phyloP scores from a whole-genome alignment of 352 stramenopile genomes.

The Globisporangium canariense region DNA sequence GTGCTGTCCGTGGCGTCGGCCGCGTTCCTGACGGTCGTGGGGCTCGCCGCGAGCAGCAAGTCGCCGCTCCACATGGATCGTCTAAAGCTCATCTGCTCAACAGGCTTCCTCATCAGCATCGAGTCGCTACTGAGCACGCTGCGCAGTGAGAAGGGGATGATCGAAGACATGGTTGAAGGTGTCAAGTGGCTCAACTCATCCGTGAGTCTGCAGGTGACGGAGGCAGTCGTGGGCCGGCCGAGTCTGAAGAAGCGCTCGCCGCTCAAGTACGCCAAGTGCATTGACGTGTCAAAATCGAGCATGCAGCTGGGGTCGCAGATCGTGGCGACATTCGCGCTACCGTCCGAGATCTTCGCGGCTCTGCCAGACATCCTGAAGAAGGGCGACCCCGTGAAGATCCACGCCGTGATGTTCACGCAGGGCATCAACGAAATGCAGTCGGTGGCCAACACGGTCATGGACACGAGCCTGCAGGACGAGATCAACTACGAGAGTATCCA shows the following conservation, averaged over 20 bases:
- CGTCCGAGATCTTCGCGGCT: slow-evolving; percentile 44
- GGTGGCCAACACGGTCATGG: slow-evolving; percentile 83
- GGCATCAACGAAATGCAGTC: slow-evolving; percentile 94
- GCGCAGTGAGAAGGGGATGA: slow-evolving; percentile 95
- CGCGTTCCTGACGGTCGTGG: slow-evolving; percentile 71
- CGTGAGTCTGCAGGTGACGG: slow-evolving; percentile 73
- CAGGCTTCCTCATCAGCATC: slow-evolving; percentile 89
- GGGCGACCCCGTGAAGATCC: slow-evolving; percentile 69
- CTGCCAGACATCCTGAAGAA: slow-evolving; percentile 63
- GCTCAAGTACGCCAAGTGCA: slow-evolving; percentile 74
- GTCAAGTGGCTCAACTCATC: slow-evolving; percentile 77
- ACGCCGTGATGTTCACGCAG: slow-evolving; percentile 85
- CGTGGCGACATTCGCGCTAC: slow-evolving; percentile 69
- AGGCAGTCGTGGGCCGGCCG: slow-evolving; percentile 15
- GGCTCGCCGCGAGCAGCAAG: slow-evolving; percentile 56
- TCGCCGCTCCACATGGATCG: slow-evolving; percentile 53
- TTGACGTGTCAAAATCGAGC: slow-evolving; percentile 57
- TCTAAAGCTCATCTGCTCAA: slow-evolving; percentile 61
- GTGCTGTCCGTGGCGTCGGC: slow-evolving; percentile 66
- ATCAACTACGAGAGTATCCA: slow-evolving; percentile 78
- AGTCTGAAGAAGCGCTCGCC: slow-evolving; percentile 35
- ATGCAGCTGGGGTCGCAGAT: slow-evolving; percentile 50
- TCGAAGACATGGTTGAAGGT: slow-evolving; percentile 90
- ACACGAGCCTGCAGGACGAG: slow-evolving; percentile 83
- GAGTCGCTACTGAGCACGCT: slow-evolving; percentile 93